Evolutionary conservation across 2,329 filamentous ascomycete genomes (phyloP), one percentile per base, ranked within the genome.

Genomic region (Neopestalotiopsis rosae): DNA sequence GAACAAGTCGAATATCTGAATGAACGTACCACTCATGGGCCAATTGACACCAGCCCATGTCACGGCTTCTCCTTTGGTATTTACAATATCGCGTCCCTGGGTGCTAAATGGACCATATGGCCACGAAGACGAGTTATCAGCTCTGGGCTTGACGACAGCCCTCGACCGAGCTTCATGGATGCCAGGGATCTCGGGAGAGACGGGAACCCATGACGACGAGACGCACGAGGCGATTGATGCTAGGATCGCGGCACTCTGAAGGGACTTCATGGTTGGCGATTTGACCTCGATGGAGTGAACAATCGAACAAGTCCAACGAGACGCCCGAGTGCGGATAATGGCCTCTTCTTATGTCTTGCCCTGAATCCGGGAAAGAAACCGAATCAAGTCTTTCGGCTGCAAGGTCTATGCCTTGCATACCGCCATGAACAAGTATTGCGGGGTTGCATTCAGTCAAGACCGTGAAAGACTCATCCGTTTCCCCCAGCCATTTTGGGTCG

Each of bases 81-180:
- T 79, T 61, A 83, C 74, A 56, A 82, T 77, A 69, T 82, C 77
- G 58, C 80, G 73, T 1, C 80, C 81, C 28, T 75, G 72, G 0
- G 80, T 83, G 61, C 71, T 79, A 64, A 82, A 79, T n/a, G 81
- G 81, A 0, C 75, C 80, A 34, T 82, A 81, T 2, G 81, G 81
- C 79, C 79, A 81, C 13, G 68, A 65, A 9, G 52, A 59, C 2
- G 65, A 61, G 38, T 67, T 61, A 14, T 61, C 52, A 20, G 52
- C 34, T 7, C 52, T 20, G 5, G 32, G 65, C 10, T n/a, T 40
- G 14, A 52, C 7, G 4, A 24, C 34, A 13, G 30, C 38, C 52
- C 40, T 34, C 32, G 52, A 45, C 2, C 65, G 30, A 13, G 65
- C 17, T n/a, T 59, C 65, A 61, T 61, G 42, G 34, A n/a, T 28